Conservation (phyloP, 108 stramenopile species). For the Cyclotella cryptica region DNA sequence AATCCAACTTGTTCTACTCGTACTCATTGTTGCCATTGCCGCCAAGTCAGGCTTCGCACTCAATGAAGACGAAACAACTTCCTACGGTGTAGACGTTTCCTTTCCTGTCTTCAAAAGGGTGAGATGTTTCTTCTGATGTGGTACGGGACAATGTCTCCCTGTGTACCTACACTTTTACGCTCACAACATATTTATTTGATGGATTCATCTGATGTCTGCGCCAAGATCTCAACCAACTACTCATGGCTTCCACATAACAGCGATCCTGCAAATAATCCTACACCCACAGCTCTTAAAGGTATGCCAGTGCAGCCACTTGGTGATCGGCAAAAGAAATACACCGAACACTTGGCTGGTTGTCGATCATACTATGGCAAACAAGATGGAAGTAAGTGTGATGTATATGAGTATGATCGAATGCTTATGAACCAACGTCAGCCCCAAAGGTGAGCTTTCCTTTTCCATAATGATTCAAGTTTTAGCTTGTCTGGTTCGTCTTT, state of each 20-base stretch:
- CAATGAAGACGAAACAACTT: constrained; percentile 3
- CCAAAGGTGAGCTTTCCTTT: constrained; percentile 17
- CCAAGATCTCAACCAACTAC: constrained; percentile 50
- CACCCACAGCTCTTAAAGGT: constrained; percentile 30
- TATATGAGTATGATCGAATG: constrained; percentile 64
- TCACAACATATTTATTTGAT: neutral
- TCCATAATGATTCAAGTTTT: neutral
- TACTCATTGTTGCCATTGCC: constrained; percentile 3
- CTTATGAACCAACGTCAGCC: constrained; percentile 60
- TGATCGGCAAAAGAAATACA: constrained; percentile 51
- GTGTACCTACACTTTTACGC: neutral
- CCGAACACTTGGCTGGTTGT: constrained; percentile 42
- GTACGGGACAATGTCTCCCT: neutral
- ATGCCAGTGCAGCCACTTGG: constrained; percentile 61
- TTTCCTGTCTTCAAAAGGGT: constrained; percentile 55
- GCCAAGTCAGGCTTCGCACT: neutral
- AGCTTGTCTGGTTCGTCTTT: neutral
- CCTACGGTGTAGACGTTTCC: constrained; percentile 63
- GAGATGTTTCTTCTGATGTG: neutral
- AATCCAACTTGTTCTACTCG: neutral
- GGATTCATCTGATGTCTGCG: neutral
- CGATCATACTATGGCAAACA: constrained; percentile 24
- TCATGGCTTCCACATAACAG: constrained; percentile 51
- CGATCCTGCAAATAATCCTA: constrained; percentile 19
- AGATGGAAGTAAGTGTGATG: constrained; percentile 38